phyloP scores from a whole-genome alignment of 305 asterid genomes.

The Ajuga reptans region DNA sequence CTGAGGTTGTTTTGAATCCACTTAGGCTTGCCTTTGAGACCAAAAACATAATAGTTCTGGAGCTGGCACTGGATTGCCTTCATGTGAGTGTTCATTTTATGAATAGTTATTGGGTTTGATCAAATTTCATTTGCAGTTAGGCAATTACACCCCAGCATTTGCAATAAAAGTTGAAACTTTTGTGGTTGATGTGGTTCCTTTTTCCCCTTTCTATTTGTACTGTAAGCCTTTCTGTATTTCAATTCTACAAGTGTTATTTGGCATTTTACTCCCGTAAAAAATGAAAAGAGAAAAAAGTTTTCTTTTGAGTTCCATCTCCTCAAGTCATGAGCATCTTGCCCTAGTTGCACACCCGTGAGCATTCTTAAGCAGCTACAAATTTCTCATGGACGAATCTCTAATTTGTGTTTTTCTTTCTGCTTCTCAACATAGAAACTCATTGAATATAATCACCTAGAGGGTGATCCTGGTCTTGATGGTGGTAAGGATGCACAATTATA shows the following conservation, averaged over 20 bases:
- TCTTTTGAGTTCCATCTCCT: conserved; percentile 7
- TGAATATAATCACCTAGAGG: conserved; percentile 93
- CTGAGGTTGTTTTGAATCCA: conserved; percentile 85
- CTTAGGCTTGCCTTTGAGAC: conserved; percentile 91
- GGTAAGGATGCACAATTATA: conserved; percentile 65
- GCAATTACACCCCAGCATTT: conserved; percentile 5
- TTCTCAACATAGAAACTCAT: conserved; percentile 78
- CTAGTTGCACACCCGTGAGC: not conserved
- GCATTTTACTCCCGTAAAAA: not conserved
- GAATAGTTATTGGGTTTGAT: conserved; percentile 1
- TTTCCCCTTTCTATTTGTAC: not conserved
- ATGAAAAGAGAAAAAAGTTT: not conserved
- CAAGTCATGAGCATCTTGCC: conserved; percentile 12
- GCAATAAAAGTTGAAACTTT: conserved; percentile 13
- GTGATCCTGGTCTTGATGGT: conserved; percentile 93
- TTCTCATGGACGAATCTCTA: conserved; percentile 4
- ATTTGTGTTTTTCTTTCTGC: conserved; percentile 4
- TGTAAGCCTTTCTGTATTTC: conserved; percentile 10
- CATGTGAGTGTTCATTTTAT: conserved; percentile 62
- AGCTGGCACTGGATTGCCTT: conserved; percentile 99
- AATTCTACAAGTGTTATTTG: not conserved
- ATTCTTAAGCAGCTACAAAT: conserved; percentile 10
- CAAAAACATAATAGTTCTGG: conserved; percentile 70
- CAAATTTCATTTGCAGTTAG: conserved; percentile 12
- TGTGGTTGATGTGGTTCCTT: not conserved